Evolutionary conservation across 2,329 filamentous ascomycete genomes (phyloP).

Genomic region (Pseudofabraea citricarpa): DNA sequence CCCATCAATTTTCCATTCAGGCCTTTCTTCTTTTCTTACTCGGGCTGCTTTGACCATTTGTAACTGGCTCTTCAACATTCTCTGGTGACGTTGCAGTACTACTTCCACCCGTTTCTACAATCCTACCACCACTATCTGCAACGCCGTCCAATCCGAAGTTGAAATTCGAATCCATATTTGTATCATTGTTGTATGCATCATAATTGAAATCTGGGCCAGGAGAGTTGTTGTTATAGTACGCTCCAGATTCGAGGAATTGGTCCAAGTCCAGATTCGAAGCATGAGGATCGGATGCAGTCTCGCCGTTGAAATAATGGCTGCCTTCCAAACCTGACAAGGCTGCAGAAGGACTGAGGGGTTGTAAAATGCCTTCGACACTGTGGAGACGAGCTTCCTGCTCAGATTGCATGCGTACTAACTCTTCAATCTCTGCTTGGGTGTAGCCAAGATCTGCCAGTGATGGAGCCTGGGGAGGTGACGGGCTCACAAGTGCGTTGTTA

Average conservation of each 20-base stretch:
- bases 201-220: slow-evolving; percentile 11
- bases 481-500: slow-evolving; percentile 26
- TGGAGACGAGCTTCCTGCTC: slow-evolving; percentile 76
- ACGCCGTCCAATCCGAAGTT: slow-evolving; percentile 24
- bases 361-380: slow-evolving; percentile 67
- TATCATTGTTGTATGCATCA: slow-evolving; percentile 1
- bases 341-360: slow-evolving; percentile 76
- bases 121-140: slow-evolving; percentile 11
- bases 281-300: slow-evolving; percentile 29
- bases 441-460: slow-evolving; percentile 57
- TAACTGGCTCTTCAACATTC: slow-evolving; percentile 9
- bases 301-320: slow-evolving; percentile 25
- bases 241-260: slow-evolving; percentile 40
- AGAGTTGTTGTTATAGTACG: slow-evolving; percentile 31
- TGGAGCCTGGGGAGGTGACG: slow-evolving; percentile 37
- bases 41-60: slow-evolving; percentile 2
- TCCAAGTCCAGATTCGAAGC: slow-evolving; percentile 42
- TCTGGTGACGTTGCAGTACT: slow-evolving; percentile 19
- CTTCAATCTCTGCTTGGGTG: slow-evolving; percentile 72
- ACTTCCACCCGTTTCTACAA: slow-evolving; percentile 14
- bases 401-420: slow-evolving; percentile 71
- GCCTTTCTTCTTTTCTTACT: slow-evolving; percentile 2
- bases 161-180: slow-evolving; percentile 15
- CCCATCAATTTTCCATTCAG: background rate
- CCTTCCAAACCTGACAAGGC: slow-evolving; percentile 65